Conservation (phyloP, 371 early-diverging fungal species). For the Mucor saturninus region DNA sequence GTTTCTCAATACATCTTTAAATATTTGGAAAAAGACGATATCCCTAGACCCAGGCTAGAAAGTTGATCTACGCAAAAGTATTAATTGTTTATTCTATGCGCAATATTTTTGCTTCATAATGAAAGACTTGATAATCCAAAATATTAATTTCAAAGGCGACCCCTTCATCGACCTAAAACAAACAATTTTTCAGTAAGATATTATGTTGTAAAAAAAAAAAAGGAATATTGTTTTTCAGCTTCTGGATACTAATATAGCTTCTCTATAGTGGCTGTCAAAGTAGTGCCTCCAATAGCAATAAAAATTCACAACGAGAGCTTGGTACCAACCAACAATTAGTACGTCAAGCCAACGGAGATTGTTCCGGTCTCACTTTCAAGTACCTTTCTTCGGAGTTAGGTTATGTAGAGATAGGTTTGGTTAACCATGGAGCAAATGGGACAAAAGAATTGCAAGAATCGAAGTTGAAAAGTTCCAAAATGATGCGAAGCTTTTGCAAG, state of each 20-base stretch:
- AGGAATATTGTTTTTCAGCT: neutral
- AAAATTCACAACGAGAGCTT: slow-evolving; percentile 9
- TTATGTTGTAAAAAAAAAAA: neutral
- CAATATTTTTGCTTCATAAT: too few relatives aligned
- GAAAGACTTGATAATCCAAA: too few relatives aligned
- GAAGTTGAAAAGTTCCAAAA: slow-evolving; percentile 1
- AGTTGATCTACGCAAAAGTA: too few relatives aligned
- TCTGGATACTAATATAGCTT: neutral
- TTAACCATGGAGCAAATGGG: slow-evolving; percentile 6
- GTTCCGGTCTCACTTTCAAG: slow-evolving; percentile 6
- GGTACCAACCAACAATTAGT: neutral
- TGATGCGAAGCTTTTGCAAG: slow-evolving; percentile 13
- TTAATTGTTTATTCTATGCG: too few relatives aligned
- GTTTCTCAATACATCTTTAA: too few relatives aligned
- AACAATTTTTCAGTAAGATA: too few relatives aligned
- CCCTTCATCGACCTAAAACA: too few relatives aligned
- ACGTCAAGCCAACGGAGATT: slow-evolving; percentile 5
- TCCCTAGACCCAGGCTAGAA: too few relatives aligned
- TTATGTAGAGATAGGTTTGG: slow-evolving; percentile 14
- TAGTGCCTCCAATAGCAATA: slow-evolving; percentile 2
- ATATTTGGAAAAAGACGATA: too few relatives aligned
- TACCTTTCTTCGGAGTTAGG: slow-evolving; percentile 3
- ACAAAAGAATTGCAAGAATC: slow-evolving; percentile 17
- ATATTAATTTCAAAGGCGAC: too few relatives aligned
- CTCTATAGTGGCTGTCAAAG: slow-evolving; percentile 9